Percentiles rank a stretch among this genome's conserved stretches.
These are phyloP conservation scores for Dunaliella primolecta DNA, from an alignment of 139 green algal species.

Conservation along the genomic window DNA sequence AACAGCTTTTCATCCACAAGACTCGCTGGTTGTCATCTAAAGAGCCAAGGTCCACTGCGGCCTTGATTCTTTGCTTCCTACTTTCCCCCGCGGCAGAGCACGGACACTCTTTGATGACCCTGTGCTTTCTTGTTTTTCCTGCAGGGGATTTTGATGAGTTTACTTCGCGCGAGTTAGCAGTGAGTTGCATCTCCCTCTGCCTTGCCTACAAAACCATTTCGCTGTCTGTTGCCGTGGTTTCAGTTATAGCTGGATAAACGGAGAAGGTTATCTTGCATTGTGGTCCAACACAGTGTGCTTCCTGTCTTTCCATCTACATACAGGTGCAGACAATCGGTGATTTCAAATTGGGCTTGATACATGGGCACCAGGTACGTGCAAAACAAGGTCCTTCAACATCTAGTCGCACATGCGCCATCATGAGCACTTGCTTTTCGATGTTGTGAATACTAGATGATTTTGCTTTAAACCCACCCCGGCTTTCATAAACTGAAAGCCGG, in stretches of 20 bases:
- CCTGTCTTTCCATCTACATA: background rate
- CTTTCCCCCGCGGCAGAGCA: no score
- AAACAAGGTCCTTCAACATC: background rate
- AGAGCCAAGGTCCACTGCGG: no score
- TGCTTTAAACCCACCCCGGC: no score
- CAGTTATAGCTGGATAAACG: no score
- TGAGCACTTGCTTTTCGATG: no score
- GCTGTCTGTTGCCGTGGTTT: background rate
- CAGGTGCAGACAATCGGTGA: slow-evolving; percentile 81
- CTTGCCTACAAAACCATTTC: background rate
- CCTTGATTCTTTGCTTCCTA: no score
- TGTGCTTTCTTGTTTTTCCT: slow-evolving; percentile 59
- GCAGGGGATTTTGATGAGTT: slow-evolving; percentile 91
- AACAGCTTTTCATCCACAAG: no score
- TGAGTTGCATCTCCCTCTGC: slow-evolving; percentile 14
- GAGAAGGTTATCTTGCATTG: no score
- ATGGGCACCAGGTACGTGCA: slow-evolving; percentile 74
- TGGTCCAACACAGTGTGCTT: background rate
- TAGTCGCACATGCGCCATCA: background rate
- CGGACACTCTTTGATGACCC: no score
- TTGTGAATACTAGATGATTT: no score
- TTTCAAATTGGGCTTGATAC: slow-evolving; percentile 83
- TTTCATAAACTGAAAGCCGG: background rate
- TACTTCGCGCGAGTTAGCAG: slow-evolving; percentile 62
- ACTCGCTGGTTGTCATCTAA: no score